Evolutionary conservation across 345 rosid genomes (phyloP).

Genomic region (Alliaria petiolata): DNA sequence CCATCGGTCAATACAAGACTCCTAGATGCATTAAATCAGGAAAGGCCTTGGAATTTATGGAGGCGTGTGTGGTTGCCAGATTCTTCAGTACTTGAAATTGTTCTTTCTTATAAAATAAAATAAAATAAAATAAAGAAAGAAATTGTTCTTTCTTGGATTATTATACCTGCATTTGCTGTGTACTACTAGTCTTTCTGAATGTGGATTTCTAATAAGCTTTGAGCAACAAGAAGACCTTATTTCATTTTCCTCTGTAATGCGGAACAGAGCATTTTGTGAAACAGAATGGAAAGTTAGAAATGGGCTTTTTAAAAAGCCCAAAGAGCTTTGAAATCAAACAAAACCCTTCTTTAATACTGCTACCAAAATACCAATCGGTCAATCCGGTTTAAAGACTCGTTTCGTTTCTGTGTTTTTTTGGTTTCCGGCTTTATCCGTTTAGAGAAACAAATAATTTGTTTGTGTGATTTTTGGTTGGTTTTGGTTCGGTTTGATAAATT

Average conservation of each 20-base stretch:
- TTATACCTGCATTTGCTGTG: not conserved
- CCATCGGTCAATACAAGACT: conserved; percentile 88
- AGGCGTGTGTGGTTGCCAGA: conserved; percentile 52
- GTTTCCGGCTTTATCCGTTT: no score
- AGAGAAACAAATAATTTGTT: no score
- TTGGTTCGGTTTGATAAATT: no score
- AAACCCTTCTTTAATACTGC: not conserved
- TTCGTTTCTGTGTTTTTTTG: no score
- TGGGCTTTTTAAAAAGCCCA: not conserved
- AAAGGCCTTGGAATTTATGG: conserved; percentile 50
- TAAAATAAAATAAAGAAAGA: no score
- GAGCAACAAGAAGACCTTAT: not conserved
- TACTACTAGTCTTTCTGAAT: not conserved
- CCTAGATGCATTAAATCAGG: conserved; percentile 78
- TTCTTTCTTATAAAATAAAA: no score
- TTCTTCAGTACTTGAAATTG: conserved; percentile 46
- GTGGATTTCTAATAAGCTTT: not conserved
- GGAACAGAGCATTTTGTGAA: conserved; percentile 9
- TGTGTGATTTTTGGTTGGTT: no score
- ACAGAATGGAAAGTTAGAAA: not conserved
- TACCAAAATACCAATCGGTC: no score
- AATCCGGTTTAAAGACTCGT: no score
- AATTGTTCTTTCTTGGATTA: not conserved
- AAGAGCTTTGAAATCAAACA: not conserved
- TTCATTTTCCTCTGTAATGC: not conserved